Percentiles rank a stretch among this genome's conserved stretches.
These are phyloP conservation scores for Dactylonectria macrodidyma DNA, from an alignment of 2,329 filamentous ascomycete species.

Conservation along the genomic window DNA sequence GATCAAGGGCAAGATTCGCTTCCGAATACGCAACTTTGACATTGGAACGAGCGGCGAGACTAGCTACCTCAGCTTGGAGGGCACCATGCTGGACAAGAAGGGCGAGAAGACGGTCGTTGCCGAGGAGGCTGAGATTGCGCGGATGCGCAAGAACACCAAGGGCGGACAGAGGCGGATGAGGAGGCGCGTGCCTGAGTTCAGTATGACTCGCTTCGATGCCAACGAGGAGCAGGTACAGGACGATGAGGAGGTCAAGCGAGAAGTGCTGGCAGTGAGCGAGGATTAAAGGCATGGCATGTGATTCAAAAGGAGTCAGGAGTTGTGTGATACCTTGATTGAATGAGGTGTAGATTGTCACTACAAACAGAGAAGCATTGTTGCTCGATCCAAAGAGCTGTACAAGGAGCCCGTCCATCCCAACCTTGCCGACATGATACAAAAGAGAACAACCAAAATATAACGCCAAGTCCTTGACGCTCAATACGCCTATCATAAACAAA, in stretches of 20 bases:
- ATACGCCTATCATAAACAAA: conserved; percentile 1
- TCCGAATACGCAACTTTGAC: conserved; percentile 89
- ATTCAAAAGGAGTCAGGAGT: conserved; percentile 47
- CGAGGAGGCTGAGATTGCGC: conserved; percentile 61
- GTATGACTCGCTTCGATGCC: conserved; percentile 68
- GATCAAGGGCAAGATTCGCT: conserved; percentile 79
- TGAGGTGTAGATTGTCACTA: conserved; percentile 41
- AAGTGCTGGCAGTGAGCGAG: conserved; percentile 45
- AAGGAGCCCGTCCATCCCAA: conserved; percentile 25
- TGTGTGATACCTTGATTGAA: conserved; percentile 51
- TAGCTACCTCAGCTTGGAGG: conserved; percentile 88
- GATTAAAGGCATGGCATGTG: conserved; percentile 40
- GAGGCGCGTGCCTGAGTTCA: conserved; percentile 65
- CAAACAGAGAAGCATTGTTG: conserved; percentile 36
- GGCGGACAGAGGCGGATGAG: conserved; percentile 49
- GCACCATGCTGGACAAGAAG: conserved; percentile 82
- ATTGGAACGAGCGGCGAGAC: conserved; percentile 81
- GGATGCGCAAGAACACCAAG: conserved; percentile 55
- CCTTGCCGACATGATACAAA: conserved; percentile 20
- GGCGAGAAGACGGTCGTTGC: conserved; percentile 72
- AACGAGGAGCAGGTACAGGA: conserved; percentile 57
- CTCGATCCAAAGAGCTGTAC: conserved; percentile 31
- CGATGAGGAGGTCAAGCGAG: conserved; percentile 42
- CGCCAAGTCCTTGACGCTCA: conserved; percentile 29
- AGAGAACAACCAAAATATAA: conserved; percentile 31